Conservation (phyloP, 176 grass and related monocot genomes). For the Oryza glaberrima region DNA sequence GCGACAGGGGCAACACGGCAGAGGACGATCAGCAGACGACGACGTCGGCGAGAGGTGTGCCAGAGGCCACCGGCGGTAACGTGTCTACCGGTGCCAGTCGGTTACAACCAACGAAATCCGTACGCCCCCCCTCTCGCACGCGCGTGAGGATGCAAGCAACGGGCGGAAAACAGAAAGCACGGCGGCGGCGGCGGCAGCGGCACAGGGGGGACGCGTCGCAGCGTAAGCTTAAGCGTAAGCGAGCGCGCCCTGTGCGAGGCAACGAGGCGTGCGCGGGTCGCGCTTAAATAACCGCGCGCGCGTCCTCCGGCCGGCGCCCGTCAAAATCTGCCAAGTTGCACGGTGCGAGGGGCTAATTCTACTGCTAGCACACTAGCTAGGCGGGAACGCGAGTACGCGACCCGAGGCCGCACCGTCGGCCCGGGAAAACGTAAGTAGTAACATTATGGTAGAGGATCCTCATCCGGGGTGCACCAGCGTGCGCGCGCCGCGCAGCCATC, state of each 20-base stretch:
- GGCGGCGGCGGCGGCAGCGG: not conserved
- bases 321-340: not conserved
- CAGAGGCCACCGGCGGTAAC: not conserved
- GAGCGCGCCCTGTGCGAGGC: not conserved
- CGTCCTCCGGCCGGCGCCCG: not conserved
- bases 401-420: not conserved
- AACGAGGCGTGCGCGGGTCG: not conserved
- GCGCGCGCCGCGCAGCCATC: not conserved
- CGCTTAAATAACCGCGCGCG: not conserved
- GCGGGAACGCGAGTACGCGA: slow-evolving; percentile 19
- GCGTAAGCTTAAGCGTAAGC: too few relatives aligned
- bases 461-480: not conserved
- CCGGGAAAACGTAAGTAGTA: not conserved
- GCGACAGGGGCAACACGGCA: not conserved
- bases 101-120: not conserved
- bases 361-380: too few relatives aligned
- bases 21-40: not conserved
- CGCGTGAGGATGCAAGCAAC: not conserved
- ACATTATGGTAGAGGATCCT: too few relatives aligned
- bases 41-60: not conserved
- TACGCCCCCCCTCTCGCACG: not conserved
- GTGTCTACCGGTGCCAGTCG: not conserved
- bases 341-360: not conserved
- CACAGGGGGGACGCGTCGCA: not conserved
- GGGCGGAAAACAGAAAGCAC: slow-evolving; percentile 38